These are phyloP conservation scores for Yarrowia sp. DNA, from an alignment of 805 yeast species.

Conservation along the genomic window DNA sequence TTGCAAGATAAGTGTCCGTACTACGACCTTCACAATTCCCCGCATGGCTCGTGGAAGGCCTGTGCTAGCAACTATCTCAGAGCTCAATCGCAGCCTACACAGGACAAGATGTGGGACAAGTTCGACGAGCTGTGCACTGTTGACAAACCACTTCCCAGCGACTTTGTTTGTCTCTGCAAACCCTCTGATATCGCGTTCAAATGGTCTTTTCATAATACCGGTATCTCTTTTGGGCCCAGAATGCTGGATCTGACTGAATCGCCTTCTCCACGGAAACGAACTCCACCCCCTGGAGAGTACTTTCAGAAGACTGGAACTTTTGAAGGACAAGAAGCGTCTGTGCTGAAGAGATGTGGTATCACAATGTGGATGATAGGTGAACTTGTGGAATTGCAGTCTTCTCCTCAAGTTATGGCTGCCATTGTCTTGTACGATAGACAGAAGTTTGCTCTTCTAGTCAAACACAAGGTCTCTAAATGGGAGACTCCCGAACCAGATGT, in stretches of 20 bases:
- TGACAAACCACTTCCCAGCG: background rate
- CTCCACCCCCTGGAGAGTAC: conserved; percentile 17
- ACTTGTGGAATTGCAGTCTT: conserved; percentile 11
- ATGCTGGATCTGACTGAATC: conserved; percentile 10
- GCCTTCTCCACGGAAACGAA: background rate
- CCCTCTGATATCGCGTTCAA: conserved; percentile 5
- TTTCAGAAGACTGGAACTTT: conserved; percentile 2
- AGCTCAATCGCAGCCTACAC: background rate
- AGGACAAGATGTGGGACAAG: conserved; percentile 1
- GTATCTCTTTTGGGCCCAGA: conserved; percentile 3
- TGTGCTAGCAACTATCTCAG: conserved; percentile 11
- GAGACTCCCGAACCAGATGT: conserved; percentile 9
- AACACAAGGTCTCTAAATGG: conserved; percentile 7
- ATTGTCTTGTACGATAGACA: conserved; percentile 2
- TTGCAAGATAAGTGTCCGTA: conserved; percentile 12
- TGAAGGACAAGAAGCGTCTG: conserved; percentile 4
- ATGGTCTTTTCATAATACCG: conserved; percentile 3
- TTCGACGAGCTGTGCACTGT: conserved; percentile 2
- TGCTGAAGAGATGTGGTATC: background rate
- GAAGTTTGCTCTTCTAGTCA: conserved; percentile 3
- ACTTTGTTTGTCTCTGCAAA: conserved; percentile 10
- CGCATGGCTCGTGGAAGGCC: conserved; percentile 3
- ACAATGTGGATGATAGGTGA: conserved; percentile 21
- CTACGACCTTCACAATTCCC: conserved; percentile 13
- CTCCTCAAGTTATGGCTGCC: conserved; percentile 10